Conservation (phyloP, 1,284 basidiomycete species). For the Ceratorhiza oryzae-sativae region DNA sequence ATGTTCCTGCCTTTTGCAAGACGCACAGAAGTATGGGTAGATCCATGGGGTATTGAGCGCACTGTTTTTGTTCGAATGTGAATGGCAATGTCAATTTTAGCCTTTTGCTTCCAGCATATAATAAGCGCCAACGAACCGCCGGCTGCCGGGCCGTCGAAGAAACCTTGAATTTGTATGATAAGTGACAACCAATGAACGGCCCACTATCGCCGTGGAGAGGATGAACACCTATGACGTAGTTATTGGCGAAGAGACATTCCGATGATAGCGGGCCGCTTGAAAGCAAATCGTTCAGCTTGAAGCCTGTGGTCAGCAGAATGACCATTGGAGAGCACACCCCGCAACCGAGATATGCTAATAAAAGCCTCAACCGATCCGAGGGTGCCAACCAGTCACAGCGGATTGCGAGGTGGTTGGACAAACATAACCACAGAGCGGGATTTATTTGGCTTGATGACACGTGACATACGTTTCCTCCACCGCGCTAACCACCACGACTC, state of each 20-base stretch:
- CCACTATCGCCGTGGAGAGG: not conserved
- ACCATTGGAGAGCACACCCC: not conserved
- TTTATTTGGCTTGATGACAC: constrained; percentile 14
- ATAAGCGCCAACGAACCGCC: not conserved
- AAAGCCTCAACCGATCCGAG: not conserved
- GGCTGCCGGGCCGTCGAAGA: constrained; percentile 5
- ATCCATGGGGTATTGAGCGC: constrained; percentile 25
- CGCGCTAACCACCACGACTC: not conserved
- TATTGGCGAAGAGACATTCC: not conserved
- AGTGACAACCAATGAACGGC: not conserved
- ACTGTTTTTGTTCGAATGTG: constrained; percentile 23
- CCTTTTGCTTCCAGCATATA: not conserved
- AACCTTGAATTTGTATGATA: not conserved
- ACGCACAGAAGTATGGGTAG: constrained; percentile 7
- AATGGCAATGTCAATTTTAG: not conserved
- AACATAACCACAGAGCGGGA: constrained; percentile 9
- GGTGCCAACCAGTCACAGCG: not conserved
- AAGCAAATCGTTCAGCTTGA: not conserved
- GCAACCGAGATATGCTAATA: too few species aligned
- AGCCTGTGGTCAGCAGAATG: not conserved
- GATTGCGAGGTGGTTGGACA: not conserved
- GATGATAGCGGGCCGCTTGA: not conserved
- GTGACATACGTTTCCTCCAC: not conserved
- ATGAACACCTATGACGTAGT: not conserved
- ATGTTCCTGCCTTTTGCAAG: constrained; percentile 17